These are phyloP conservation scores for Cladophialophora bantiana DNA, from an alignment of 2,329 filamentous ascomycete species.

Conservation along the genomic window DNA sequence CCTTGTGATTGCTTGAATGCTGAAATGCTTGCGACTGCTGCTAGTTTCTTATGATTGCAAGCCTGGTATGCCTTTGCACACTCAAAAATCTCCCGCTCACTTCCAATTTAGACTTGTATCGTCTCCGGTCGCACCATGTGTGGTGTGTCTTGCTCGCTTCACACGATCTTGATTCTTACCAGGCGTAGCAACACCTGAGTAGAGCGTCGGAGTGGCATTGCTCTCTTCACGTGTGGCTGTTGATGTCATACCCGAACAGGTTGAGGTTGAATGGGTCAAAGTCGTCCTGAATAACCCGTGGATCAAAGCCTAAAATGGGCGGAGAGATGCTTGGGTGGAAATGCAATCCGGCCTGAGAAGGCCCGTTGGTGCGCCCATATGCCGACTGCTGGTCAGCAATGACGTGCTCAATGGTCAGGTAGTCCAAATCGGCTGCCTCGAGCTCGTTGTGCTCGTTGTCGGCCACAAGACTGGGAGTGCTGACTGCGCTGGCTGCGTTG, in stretches of 20 bases:
- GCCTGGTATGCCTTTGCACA: too few species aligned
- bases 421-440: not conserved
- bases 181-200: too few species aligned
- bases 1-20: too few species aligned
- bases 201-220: too few species aligned
- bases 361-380: slow-evolving; percentile 28
- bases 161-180: too few species aligned
- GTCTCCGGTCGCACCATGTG: too few species aligned
- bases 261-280: slow-evolving; percentile 44
- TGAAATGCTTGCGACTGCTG: too few species aligned
- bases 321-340: slow-evolving; percentile 40
- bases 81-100: too few species aligned
- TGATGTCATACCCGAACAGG: slow-evolving; percentile 3
- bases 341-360: slow-evolving; percentile 33
- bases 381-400: slow-evolving; percentile 37
- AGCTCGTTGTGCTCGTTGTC: not conserved
- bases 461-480: not conserved
- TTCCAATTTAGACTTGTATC: too few species aligned
- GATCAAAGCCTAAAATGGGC: slow-evolving; percentile 41
- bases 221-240: not conserved
- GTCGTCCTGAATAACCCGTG: slow-evolving; percentile 40
- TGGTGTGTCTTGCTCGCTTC: too few species aligned
- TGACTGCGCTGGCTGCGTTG: not conserved
- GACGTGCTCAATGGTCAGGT: slow-evolving; percentile 36
- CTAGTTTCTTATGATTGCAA: too few species aligned